Evolutionary conservation across 208 protist species (phyloP).

Genomic region (Polymyxa betae): DNA sequence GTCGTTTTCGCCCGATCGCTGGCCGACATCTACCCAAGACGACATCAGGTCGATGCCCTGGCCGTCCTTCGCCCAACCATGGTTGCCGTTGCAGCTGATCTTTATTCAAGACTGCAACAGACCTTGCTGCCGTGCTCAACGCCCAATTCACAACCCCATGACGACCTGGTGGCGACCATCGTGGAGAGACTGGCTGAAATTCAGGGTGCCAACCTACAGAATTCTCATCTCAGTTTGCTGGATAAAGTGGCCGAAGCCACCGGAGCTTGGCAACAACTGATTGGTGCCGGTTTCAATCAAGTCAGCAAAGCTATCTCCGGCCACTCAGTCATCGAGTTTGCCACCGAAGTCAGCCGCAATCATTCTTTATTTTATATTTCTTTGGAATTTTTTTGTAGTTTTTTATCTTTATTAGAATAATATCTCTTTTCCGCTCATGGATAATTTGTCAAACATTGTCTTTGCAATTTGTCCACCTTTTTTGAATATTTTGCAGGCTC

Average conservation of each 20-base stretch:
- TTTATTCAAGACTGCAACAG: slow-evolving; percentile 18
- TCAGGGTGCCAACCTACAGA: slow-evolving; percentile 21
- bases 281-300: background rate
- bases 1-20: background rate
- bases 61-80: slow-evolving; percentile 6
- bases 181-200: background rate
- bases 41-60: slow-evolving; percentile 23
- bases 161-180: background rate
- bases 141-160: background rate
- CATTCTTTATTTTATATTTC: too few relatives aligned
- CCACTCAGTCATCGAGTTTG: slow-evolving; percentile 3
- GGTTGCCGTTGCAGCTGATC: background rate
- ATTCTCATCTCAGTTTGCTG: background rate
- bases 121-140: background rate
- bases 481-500: background rate
- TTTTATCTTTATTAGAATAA: too few relatives aligned
- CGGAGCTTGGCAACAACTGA: background rate
- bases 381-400: too few relatives aligned
- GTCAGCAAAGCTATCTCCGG: background rate
- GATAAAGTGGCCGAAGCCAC: background rate
- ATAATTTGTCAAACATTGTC: too few relatives aligned
- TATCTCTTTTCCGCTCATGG: too few relatives aligned
- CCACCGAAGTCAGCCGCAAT: background rate
- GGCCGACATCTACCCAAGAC: background rate
- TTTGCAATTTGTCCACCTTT: too few relatives aligned